These are phyloP conservation scores for Cryptococcus floricola DNA, from an alignment of 1,284 basidiomycete genomes.

Conservation along the genomic window DNA sequence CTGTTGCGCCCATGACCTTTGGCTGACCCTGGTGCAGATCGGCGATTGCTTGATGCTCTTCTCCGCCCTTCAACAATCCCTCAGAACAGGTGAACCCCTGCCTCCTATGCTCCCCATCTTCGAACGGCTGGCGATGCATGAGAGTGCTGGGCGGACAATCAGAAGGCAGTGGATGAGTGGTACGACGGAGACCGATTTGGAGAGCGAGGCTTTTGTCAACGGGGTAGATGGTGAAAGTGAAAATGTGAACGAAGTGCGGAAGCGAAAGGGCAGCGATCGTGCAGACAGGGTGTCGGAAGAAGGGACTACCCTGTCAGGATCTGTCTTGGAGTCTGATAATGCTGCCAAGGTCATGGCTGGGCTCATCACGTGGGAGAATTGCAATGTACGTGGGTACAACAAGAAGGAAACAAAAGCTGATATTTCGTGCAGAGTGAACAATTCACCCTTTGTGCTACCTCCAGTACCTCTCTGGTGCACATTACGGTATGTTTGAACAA, in stretches of 20 bases:
- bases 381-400: constrained; percentile 3
- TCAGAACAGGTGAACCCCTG: constrained; percentile 34
- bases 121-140: constrained; percentile 40
- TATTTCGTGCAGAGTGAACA: constrained; percentile 31
- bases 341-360: constrained; percentile 6
- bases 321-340: constrained; percentile 7
- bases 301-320: background rate
- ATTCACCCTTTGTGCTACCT: constrained; percentile 41
- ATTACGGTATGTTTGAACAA: constrained; percentile 35
- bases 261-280: background rate
- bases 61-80: constrained; percentile 34
- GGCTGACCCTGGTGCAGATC: constrained; percentile 20
- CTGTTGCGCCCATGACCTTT: background rate
- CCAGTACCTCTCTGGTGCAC: constrained; percentile 38
- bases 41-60: constrained; percentile 44
- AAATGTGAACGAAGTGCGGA: background rate
- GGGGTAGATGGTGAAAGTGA: background rate
- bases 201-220: background rate
- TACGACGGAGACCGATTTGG: background rate
- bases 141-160: background rate
- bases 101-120: constrained; percentile 44
- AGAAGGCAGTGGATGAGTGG: background rate
- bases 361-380: constrained; percentile 8
- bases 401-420: background rate
- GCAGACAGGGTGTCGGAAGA: background rate